Evolutionary conservation across 169 alveolate genomes (phyloP).

Genomic region (Plasmodium vivax): DNA sequence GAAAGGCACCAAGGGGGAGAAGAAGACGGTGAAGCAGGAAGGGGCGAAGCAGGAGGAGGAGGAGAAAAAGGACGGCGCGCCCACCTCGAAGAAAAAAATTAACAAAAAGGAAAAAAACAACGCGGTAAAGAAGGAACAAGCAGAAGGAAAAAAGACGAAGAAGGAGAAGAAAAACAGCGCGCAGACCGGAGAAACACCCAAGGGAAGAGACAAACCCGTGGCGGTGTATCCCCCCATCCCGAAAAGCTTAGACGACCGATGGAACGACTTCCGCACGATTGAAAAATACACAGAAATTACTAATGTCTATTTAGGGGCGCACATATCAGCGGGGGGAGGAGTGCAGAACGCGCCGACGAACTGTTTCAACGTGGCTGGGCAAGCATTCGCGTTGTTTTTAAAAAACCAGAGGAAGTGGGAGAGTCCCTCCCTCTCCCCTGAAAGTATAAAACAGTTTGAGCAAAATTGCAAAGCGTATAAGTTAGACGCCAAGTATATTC

Average conservation of each 20-base stretch:
- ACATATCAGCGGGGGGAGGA: conserved; percentile 92
- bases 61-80: not conserved
- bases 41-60: not conserved
- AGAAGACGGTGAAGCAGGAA: not conserved
- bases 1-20: not conserved
- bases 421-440: conserved; percentile 84
- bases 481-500: conserved; percentile 81
- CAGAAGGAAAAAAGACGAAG: conserved; percentile 4
- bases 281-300: conserved; percentile 62
- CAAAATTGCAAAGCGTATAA: conserved; percentile 76
- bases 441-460: conserved; percentile 81
- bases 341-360: conserved; percentile 86
- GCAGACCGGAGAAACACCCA: not conserved
- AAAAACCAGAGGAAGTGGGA: conserved; percentile 92
- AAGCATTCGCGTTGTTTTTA: conserved; percentile 90
- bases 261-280: conserved; percentile 63
- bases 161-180: conserved; percentile 12
- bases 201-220: not conserved
- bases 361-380: conserved; percentile 87
- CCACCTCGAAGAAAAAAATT: not conserved
- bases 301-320: conserved; percentile 90
- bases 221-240: conserved; percentile 32
- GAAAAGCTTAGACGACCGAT: conserved; percentile 33
- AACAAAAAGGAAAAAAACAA: not conserved
- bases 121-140: not conserved